A percentile compares a stretch with the other conserved stretches of the same genome.
These are phyloP conservation scores for Aspergillus panamensis DNA, from an alignment of 495 filamentous ascomycete genomes.

Conservation along the genomic window DNA sequence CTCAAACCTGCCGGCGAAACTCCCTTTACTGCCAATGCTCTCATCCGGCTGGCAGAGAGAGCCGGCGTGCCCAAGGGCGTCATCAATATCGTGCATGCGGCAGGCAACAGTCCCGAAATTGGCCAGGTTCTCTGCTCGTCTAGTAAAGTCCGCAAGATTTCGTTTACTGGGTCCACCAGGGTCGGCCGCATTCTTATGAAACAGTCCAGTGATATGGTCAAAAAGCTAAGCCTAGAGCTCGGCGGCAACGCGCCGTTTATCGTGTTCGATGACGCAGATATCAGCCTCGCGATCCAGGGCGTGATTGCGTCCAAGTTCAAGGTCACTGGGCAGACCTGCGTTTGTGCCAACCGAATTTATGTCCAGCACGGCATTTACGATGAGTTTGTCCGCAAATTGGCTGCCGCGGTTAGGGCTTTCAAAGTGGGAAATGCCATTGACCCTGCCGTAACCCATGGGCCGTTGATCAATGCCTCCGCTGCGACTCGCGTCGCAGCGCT, in stretches of 20 bases:
- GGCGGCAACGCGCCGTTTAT: slow-evolving; percentile 54
- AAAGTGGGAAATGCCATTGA: slow-evolving; percentile 63
- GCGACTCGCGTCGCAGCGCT: slow-evolving; percentile 66
- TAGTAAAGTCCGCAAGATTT: slow-evolving; percentile 54
- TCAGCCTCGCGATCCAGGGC: slow-evolving; percentile 43
- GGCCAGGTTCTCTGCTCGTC: slow-evolving; percentile 55
- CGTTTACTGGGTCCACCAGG: slow-evolving; percentile 51
- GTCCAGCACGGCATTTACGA: slow-evolving; percentile 51
- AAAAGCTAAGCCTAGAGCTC: slow-evolving; percentile 52
- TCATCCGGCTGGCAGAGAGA: slow-evolving; percentile 54
- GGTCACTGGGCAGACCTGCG: slow-evolving; percentile 59
- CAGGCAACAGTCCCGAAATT: slow-evolving; percentile 51
- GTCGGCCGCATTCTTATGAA: slow-evolving; percentile 50
- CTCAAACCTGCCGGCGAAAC: slow-evolving; percentile 42
- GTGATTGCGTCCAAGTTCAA: slow-evolving; percentile 48
- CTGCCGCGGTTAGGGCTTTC: slow-evolving; percentile 62
- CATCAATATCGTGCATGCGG: slow-evolving; percentile 56
- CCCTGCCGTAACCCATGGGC: slow-evolving; percentile 61
- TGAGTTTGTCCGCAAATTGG: slow-evolving; percentile 44
- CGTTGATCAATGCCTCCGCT: slow-evolving; percentile 73
- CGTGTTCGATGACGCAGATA: slow-evolving; percentile 51
- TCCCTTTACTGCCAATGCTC: slow-evolving; percentile 52
- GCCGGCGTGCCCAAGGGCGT: slow-evolving; percentile 60
- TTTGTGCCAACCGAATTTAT: slow-evolving; percentile 60
- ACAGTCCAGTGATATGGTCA: slow-evolving; percentile 45